Conservation (phyloP, 345 rosid species). For the Eucalyptus melliodora region DNA sequence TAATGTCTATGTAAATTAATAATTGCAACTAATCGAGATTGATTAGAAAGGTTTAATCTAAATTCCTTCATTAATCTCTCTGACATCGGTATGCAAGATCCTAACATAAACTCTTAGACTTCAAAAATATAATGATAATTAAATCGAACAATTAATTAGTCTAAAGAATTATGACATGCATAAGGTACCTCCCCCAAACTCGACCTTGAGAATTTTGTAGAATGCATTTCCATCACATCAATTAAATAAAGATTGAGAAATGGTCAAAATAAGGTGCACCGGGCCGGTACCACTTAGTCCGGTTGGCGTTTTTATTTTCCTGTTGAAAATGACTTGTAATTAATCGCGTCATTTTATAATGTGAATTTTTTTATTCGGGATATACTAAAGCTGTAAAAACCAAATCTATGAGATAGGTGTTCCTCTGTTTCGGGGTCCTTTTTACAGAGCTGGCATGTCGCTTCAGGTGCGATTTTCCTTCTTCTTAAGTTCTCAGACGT, state of each 20-base stretch:
- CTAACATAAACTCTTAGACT: neutral
- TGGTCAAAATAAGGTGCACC: neutral
- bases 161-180: neutral
- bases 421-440: too few species aligned
- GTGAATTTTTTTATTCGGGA: neutral
- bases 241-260: neutral
- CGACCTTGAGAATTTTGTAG: neutral
- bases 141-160: neutral
- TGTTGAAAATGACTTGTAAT: neutral
- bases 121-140: too few species aligned
- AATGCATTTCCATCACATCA: neutral
- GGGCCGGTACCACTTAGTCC: neutral
- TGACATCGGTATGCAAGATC: neutral
- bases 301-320: neutral
- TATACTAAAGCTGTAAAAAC: neutral
- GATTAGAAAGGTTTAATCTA: neutral
- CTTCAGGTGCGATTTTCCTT: too few species aligned
- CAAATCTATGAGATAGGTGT: neutral
- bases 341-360: neutral
- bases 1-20: neutral
- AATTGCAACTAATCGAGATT: neutral
- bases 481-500: too few species aligned
- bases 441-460: too few species aligned
- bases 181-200: neutral
- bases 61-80: neutral